Evolutionary conservation across 129 eudicot species (phyloP).

Genomic region (Tagetes patula): DNA sequence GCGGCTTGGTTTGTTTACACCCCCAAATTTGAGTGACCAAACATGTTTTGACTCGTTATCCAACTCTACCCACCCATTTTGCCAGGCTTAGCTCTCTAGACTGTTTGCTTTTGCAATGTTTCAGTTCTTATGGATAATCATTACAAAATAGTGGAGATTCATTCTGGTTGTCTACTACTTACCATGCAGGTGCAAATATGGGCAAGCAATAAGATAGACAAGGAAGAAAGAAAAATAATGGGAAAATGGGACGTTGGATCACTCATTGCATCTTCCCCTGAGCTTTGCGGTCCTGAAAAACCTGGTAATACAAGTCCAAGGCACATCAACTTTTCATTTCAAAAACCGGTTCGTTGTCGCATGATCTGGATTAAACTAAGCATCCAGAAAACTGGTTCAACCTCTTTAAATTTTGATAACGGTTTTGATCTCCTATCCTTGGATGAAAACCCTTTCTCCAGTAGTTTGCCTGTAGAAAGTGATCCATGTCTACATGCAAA

Average conservation of each 20-base stretch:
- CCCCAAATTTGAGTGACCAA: not conserved
- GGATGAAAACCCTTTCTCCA: slow-evolving; percentile 84
- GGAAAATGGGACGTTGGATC: slow-evolving; percentile 92
- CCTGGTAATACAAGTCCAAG: slow-evolving; percentile 49
- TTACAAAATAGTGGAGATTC: not conserved
- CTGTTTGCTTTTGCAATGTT: not conserved
- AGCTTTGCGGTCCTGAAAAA: slow-evolving; percentile 74
- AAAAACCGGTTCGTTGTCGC: slow-evolving; percentile 72
- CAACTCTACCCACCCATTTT: not conserved
- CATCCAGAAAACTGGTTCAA: slow-evolving; percentile 67
- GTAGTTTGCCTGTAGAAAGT: slow-evolving; percentile 59
- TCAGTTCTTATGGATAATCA: slow-evolving; percentile 7
- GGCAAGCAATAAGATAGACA: slow-evolving; percentile 81
- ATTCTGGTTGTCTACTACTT: slow-evolving; percentile 1
- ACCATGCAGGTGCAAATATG: slow-evolving; percentile 79
- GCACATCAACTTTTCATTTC: slow-evolving; percentile 71
- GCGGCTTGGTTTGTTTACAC: too few species aligned
- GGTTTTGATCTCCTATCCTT: slow-evolving; percentile 69
- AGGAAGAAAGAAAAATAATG: slow-evolving; percentile 73
- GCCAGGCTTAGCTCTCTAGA: not conserved
- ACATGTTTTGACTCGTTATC: not conserved
- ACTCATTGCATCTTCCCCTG: slow-evolving; percentile 64
- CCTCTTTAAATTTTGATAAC: slow-evolving; percentile 57
- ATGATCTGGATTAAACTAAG: slow-evolving; percentile 82
- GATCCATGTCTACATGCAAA: slow-evolving; percentile 92